phyloP scores from a whole-genome alignment of 1,284 basidiomycete species.

The Tylopilus sp. region DNA sequence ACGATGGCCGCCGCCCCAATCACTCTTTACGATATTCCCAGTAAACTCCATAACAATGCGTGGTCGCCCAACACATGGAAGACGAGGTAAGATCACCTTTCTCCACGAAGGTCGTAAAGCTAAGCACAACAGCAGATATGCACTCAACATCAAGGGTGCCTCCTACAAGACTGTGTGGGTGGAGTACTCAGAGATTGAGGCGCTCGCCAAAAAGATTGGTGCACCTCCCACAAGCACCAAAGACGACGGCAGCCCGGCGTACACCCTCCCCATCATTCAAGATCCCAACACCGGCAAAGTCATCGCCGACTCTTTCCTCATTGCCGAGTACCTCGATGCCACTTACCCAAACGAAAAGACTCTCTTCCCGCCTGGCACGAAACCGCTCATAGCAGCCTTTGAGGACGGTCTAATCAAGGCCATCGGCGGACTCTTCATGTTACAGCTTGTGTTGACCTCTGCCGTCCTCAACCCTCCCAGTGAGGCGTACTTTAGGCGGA shows the following conservation, averaged over 20 bases:
- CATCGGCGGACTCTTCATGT: slow-evolving; percentile 11
- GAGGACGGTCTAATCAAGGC: slow-evolving; percentile 16
- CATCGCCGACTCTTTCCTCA: slow-evolving; percentile 36
- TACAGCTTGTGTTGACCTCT: slow-evolving; percentile 17
- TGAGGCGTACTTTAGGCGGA: slow-evolving; percentile 32
- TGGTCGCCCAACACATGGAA: slow-evolving; percentile 35
- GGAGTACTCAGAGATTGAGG: slow-evolving; percentile 37
- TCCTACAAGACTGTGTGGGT: slow-evolving; percentile 40
- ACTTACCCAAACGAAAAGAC: slow-evolving; percentile 30
- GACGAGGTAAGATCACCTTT: slow-evolving; percentile 17
- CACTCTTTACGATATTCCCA: slow-evolving; percentile 32
- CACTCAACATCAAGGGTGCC: slow-evolving; percentile 39
- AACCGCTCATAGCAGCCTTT: slow-evolving; percentile 25
- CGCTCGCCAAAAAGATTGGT: slow-evolving; percentile 30
- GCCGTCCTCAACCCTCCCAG: slow-evolving; percentile 30
- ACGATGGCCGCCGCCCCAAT: slow-evolving; percentile 22
- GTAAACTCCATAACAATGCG: slow-evolving; percentile 20
- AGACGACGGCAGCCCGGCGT: slow-evolving; percentile 29
- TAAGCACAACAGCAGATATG: slow-evolving; percentile 26
- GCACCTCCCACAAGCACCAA: slow-evolving; percentile 28
- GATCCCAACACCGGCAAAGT: slow-evolving; percentile 30
- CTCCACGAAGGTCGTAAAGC: background rate
- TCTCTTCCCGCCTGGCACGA: slow-evolving; percentile 29
- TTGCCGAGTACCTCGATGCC: slow-evolving; percentile 39
- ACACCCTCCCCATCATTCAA: slow-evolving; percentile 40